These are phyloP conservation scores for Cyclocybe cylindracea DNA, from an alignment of 768 basidiomycete genomes.

Conservation along the genomic window DNA sequence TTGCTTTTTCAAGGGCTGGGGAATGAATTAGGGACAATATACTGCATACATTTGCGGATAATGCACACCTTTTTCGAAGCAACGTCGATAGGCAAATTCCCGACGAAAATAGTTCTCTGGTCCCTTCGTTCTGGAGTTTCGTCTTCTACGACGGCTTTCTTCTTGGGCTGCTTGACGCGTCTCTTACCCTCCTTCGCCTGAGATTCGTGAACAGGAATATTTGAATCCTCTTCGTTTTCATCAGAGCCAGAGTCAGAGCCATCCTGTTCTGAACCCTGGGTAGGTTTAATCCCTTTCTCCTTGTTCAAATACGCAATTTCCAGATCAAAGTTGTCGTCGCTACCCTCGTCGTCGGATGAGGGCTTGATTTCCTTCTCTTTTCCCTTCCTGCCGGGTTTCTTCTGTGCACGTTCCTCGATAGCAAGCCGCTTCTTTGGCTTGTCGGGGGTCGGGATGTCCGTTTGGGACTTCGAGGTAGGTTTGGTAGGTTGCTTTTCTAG, in stretches of 20 bases:
- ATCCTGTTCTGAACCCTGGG: slow-evolving; percentile 2
- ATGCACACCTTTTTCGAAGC: slow-evolving; percentile 71
- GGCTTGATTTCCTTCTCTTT: slow-evolving; percentile 20
- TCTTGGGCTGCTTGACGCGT: slow-evolving; percentile 26
- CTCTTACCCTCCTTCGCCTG: slow-evolving; percentile 36
- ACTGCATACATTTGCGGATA: not conserved
- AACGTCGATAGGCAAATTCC: slow-evolving; percentile 80
- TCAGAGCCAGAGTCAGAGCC: slow-evolving; percentile 13
- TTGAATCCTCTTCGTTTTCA: slow-evolving; percentile 21
- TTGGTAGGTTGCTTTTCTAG: slow-evolving; percentile 6
- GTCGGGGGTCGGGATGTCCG: not conserved
- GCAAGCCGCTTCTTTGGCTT: slow-evolving; percentile 13
- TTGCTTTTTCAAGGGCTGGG: slow-evolving; percentile 72
- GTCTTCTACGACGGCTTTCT: slow-evolving; percentile 58
- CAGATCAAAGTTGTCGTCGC: slow-evolving; percentile 33
- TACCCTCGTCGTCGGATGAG: slow-evolving; percentile 24
- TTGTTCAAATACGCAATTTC: slow-evolving; percentile 32
- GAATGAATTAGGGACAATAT: slow-evolving; percentile 1
- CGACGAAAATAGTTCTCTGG: slow-evolving; percentile 87
- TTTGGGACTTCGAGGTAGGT: slow-evolving; percentile 3
- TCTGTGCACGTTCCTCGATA: slow-evolving; percentile 10
- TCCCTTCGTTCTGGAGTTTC: slow-evolving; percentile 79
- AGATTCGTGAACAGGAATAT: slow-evolving; percentile 65
- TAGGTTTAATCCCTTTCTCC: not conserved
- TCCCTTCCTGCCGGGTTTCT: slow-evolving; percentile 16